Conservation (phyloP, 192 early-diverging fungal genomes). For the Lobulomyces angularis region DNA sequence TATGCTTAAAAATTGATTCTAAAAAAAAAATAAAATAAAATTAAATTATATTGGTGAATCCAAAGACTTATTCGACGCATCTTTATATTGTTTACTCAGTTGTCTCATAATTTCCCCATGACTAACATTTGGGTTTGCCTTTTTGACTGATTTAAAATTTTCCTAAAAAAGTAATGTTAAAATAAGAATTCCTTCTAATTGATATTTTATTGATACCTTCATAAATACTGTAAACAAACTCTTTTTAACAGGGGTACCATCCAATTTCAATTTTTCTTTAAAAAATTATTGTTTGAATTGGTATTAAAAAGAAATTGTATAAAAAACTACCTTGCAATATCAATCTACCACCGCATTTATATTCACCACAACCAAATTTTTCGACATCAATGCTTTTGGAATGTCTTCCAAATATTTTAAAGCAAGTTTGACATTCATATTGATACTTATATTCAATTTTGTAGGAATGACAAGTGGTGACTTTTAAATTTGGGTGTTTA, state of each 20-base stretch:
- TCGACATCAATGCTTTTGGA: conserved; percentile 24
- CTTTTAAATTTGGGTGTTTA: conserved; percentile 13
- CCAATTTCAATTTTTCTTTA: not conserved
- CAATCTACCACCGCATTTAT: conserved; percentile 6
- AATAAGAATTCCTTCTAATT: not conserved
- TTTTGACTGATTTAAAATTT: conserved; percentile 2
- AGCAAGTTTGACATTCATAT: conserved; percentile 12
- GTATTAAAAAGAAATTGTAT: not conserved
- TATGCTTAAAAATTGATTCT: too few species aligned
- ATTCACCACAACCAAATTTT: conserved; percentile 14
- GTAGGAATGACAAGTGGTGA: conserved; percentile 22
- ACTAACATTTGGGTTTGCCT: not conserved
- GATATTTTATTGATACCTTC: not conserved
- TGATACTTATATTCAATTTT: conserved; percentile 21
- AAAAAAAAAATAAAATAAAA: too few species aligned
- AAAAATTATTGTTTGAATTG: not conserved
- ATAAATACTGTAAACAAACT: not conserved
- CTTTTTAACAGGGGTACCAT: conserved; percentile 1
- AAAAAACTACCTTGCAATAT: not conserved
- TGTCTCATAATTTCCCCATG: conserved; percentile 9
- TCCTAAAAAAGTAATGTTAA: not conserved
- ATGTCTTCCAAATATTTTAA: conserved; percentile 23
- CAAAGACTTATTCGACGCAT: too few species aligned
- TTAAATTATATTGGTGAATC: too few species aligned
- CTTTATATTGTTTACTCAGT: conserved; percentile 2